phyloP scores from a whole-genome alignment of 2,329 filamentous ascomycete species.

The Fusarium cicatricum region DNA sequence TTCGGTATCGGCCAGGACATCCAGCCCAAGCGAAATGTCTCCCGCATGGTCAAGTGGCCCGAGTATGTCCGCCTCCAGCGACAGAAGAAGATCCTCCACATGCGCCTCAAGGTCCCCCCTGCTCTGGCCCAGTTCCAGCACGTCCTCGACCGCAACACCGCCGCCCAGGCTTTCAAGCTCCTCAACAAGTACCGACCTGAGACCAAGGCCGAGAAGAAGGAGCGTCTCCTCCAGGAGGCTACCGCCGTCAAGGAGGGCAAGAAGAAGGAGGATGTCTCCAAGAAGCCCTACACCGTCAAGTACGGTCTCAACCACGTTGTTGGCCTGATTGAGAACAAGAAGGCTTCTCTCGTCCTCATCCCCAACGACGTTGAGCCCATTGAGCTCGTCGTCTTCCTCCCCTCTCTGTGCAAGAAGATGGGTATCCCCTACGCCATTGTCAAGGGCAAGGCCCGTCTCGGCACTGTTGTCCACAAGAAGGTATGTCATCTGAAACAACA shows the following conservation, averaged over 20 bases:
- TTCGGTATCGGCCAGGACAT: conserved; percentile 99
- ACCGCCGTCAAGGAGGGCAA: conserved; percentile 98
- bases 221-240: conserved; percentile 97
- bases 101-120: conserved; percentile 98
- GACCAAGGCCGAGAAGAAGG: conserved; percentile 99
- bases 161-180: conserved; percentile 97
- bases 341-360: conserved; percentile 97
- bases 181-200: conserved; percentile 99
- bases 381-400: conserved; percentile 98
- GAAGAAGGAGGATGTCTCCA: conserved; percentile 99
- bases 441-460: conserved; percentile 99
- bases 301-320: conserved; percentile 99
- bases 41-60: conserved; percentile 99
- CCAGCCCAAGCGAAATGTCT: conserved; percentile 94
- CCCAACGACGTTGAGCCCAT: conserved; percentile 99
- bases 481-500: conserved; percentile 53
- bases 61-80: conserved; percentile 99
- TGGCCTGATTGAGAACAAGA: conserved; percentile 98
- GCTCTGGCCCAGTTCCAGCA: conserved; percentile 98
- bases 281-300: conserved; percentile 99
- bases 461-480: conserved; percentile 99
- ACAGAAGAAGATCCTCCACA: conserved; percentile 92
- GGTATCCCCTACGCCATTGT: conserved; percentile 98
- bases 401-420: conserved; percentile 99
- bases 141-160: conserved; percentile 95